Percentiles rank a stretch among this genome's conserved stretches.
Conservation (phyloP, 2,329 filamentous ascomycete species). For the Tolypocladium tundrense region DNA sequence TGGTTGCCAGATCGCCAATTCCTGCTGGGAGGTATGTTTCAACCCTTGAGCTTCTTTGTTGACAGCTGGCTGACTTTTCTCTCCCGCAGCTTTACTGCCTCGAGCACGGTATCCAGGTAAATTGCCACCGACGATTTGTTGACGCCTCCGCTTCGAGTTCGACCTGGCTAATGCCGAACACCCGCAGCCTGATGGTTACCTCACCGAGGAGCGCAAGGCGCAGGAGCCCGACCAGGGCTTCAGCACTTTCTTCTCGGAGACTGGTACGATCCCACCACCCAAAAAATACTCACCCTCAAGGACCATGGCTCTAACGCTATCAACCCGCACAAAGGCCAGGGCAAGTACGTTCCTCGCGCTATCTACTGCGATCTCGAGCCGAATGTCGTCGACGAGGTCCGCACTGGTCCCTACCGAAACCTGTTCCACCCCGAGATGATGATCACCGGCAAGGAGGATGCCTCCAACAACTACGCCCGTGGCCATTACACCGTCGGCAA, state of each 20-base stretch:
- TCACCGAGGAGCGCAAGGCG: slow-evolving; percentile 95
- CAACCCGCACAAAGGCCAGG: slow-evolving; percentile 57
- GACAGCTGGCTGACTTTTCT: slow-evolving; percentile 13
- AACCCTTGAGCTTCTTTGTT: not conserved
- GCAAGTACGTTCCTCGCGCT: slow-evolving; percentile 97
- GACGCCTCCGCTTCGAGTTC: slow-evolving; percentile 3
- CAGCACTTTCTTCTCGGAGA: slow-evolving; percentile 99
- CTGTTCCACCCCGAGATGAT: slow-evolving; percentile 99
- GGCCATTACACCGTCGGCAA: slow-evolving; percentile 99
- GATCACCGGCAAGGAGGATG: slow-evolving; percentile 99
- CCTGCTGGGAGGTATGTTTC: slow-evolving; percentile 95
- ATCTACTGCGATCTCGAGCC: slow-evolving; percentile 99
- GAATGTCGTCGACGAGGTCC: slow-evolving; percentile 98
- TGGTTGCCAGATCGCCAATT: slow-evolving; percentile 99
- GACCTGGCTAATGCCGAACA: slow-evolving; percentile 3
- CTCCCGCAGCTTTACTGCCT: slow-evolving; percentile 89
- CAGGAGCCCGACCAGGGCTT: slow-evolving; percentile 92
- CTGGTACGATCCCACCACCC: slow-evolving; percentile 51
- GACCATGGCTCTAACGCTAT: not conserved
- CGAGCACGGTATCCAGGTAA: slow-evolving; percentile 97
- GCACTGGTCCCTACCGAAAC: slow-evolving; percentile 89
- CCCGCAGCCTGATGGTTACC: slow-evolving; percentile 85
- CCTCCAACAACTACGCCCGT: slow-evolving; percentile 99
- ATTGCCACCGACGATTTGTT: slow-evolving; percentile 18
- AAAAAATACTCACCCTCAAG: not conserved